Conservation (phyloP, 106 monocot species). For the Platanthera guangdongensis region DNA sequence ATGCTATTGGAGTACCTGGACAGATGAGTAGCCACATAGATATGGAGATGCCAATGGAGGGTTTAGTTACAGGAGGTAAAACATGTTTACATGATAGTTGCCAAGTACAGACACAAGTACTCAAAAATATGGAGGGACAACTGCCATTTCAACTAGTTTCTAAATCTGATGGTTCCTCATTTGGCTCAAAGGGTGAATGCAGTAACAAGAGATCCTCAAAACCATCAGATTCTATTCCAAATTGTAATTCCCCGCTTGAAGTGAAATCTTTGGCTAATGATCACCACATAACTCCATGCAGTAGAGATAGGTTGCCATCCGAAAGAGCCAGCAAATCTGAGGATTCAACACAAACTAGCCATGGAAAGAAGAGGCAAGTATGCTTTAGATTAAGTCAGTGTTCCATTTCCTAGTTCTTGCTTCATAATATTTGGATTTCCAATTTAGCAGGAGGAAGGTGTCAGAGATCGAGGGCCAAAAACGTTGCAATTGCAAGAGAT, state of each 20-base stretch:
- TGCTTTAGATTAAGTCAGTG: not conserved
- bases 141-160: conserved; percentile 8
- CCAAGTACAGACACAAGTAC: not conserved
- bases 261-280: conserved; percentile 17
- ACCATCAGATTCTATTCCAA: conserved; percentile 13
- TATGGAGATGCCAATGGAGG: conserved; percentile 11
- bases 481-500: conserved; percentile 55
- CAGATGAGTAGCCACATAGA: conserved; percentile 4
- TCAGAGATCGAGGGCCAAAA: conserved; percentile 44
- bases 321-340: conserved; percentile 17
- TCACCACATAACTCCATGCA: conserved; percentile 26
- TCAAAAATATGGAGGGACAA: conserved; percentile 1
- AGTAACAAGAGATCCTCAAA: conserved; percentile 7
- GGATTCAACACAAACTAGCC: conserved; percentile 32
- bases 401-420: not conserved
- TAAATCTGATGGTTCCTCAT: conserved; percentile 14
- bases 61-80: conserved; percentile 5
- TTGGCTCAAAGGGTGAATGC: conserved; percentile 10
- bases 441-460: conserved; percentile 37
- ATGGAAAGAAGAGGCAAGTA: conserved; percentile 40
- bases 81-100: conserved; percentile 6
- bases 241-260: conserved; percentile 13
- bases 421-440: not conserved
- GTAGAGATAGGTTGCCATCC: conserved; percentile 13
- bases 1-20: conserved; percentile 32